phyloP scores from a whole-genome alignment of 352 stramenopile species.

The Phytophthora fragariaefolia region DNA sequence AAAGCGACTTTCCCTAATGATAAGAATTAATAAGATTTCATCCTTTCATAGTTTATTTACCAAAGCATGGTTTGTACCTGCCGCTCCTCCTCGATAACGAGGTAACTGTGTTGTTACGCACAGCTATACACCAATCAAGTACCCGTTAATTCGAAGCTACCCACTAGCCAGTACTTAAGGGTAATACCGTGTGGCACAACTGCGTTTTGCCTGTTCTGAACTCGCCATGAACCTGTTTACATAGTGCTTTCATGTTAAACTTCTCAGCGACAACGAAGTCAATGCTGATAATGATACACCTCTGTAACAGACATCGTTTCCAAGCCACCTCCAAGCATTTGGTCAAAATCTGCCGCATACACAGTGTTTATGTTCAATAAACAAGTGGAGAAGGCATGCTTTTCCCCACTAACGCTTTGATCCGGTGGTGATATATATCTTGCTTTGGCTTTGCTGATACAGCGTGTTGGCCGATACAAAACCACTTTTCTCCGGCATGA shows the following conservation, averaged over 20 bases:
- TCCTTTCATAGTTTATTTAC: background rate
- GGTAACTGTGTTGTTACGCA: conserved; percentile 88
- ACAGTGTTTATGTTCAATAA: background rate
- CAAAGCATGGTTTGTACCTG: conserved; percentile 45
- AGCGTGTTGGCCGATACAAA: conserved; percentile 77
- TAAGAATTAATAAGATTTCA: conserved; percentile 6
- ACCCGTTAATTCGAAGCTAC: background rate
- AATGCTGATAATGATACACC: conserved; percentile 36
- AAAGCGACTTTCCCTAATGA: conserved; percentile 82
- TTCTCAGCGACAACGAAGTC: background rate
- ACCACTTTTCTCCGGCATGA: conserved; percentile 75
- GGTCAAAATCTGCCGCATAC: conserved; percentile 71
- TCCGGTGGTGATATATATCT: conserved; percentile 81
- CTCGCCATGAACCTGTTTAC: conserved; percentile 86
- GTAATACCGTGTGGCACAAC: conserved; percentile 89
- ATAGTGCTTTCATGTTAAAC: background rate
- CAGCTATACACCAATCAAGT: conserved; percentile 36
- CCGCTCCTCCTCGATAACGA: conserved; percentile 79
- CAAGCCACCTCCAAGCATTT: conserved; percentile 86
- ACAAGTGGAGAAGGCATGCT: background rate
- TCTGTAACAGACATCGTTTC: conserved; percentile 94
- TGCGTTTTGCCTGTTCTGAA: conserved; percentile 96
- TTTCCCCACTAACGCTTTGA: conserved; percentile 54
- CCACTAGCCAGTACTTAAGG: no score
- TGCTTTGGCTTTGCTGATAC: conserved; percentile 74